Conservation (phyloP, 441 rosid genomes). For the Gossypium trilobum region DNA sequence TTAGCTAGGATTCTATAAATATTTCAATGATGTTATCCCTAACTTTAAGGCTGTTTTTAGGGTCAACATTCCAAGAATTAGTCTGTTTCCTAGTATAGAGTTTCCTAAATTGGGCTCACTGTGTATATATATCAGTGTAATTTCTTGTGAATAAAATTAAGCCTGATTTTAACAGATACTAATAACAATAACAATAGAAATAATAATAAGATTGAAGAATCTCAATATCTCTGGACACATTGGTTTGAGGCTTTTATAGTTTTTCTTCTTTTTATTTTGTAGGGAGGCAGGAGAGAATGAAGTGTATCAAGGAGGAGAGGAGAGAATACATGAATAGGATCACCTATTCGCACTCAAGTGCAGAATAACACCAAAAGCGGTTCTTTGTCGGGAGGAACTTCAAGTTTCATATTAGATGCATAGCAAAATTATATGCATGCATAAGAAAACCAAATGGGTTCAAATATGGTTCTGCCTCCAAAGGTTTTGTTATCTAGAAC, state of each 20-base stretch:
- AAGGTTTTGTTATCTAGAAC: neutral
- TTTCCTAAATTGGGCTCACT: neutral
- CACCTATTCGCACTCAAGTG: neutral
- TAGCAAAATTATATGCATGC: neutral
- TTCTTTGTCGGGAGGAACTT: neutral
- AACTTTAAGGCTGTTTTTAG: no score
- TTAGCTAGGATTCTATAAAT: no score
- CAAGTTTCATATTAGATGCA: neutral
- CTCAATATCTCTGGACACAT: neutral
- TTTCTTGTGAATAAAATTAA: no score
- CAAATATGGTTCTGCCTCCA: neutral
- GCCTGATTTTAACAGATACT: no score
- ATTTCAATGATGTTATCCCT: no score
- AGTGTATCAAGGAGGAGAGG: neutral
- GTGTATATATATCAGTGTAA: no score
- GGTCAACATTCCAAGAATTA: no score
- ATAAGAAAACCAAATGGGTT: neutral
- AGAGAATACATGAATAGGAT: neutral
- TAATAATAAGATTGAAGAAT: neutral
- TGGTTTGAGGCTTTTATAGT: neutral
- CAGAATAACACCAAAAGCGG: neutral
- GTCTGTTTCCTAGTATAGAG: no score
- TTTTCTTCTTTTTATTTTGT: neutral
- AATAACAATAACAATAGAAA: neutral
- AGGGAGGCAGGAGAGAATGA: neutral